Percentiles rank a stretch among this genome's conserved stretches.
phyloP scores from a whole-genome alignment of 257 asterid genomes.

The Fraxinus cuspidata region DNA sequence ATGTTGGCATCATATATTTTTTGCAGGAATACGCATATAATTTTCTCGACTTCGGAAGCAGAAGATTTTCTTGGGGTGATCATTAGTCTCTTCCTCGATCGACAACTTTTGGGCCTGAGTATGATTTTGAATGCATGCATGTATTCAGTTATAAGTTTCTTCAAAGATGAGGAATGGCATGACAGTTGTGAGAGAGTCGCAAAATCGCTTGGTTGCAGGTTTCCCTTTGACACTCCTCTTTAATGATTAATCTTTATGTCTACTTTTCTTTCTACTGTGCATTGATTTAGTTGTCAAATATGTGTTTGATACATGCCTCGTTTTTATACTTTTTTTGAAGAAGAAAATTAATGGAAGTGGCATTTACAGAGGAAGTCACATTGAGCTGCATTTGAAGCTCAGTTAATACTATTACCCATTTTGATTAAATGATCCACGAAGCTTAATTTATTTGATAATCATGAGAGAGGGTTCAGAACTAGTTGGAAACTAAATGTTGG shows the following conservation, averaged over 20 bases:
- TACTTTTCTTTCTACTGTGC: neutral
- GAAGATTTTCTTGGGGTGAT: conserved; percentile 67
- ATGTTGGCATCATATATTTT: conserved; percentile 6
- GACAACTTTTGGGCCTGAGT: conserved; percentile 72
- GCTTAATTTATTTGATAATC: neutral
- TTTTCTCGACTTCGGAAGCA: conserved; percentile 61
- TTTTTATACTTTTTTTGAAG: neutral
- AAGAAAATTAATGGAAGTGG: neutral
- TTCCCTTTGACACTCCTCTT: conserved; percentile 20
- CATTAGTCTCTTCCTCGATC: conserved; percentile 70
- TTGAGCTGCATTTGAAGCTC: neutral
- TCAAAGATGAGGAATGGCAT: conserved; percentile 69
- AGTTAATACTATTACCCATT: neutral
- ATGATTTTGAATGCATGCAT: conserved; percentile 53
- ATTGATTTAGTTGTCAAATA: conserved; percentile 2
- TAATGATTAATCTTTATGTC: neutral
- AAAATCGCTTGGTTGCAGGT: conserved; percentile 73
- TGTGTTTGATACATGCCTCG: conserved; percentile 7
- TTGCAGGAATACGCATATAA: conserved; percentile 48
- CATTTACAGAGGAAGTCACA: conserved; percentile 1
- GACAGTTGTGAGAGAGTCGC: conserved; percentile 62
- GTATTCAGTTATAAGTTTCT: conserved; percentile 55
- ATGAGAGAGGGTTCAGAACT: neutral
- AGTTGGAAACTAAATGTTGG: neutral
- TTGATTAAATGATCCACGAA: neutral